Conservation (phyloP, 1,139 yeast genomes). For the Saccharomyces hybrid region DNA sequence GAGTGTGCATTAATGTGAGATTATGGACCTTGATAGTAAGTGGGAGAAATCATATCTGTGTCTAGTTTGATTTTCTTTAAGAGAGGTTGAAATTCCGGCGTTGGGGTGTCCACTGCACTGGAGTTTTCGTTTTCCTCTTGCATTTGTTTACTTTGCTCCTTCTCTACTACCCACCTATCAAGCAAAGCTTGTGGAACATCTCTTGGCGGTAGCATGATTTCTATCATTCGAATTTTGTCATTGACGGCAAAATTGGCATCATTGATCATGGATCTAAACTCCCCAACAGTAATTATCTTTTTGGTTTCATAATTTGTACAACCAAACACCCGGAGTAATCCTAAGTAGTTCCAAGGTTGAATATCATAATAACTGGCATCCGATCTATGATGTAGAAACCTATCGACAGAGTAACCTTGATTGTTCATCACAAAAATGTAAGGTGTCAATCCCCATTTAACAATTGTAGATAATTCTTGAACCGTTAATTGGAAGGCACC, state of each 20-base stretch:
- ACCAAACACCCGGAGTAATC: constrained; percentile 58
- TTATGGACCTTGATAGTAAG: background rate
- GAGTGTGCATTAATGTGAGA: background rate
- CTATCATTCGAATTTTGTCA: constrained; percentile 64
- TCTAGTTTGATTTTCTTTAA: background rate
- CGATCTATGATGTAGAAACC: constrained; percentile 64
- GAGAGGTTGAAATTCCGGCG: background rate
- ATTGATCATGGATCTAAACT: constrained; percentile 39
- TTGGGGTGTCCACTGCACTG: background rate
- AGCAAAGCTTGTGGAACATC: constrained; percentile 73
- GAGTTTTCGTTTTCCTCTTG: constrained; percentile 1
- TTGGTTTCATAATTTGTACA: constrained; percentile 58
- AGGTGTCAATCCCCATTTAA: constrained; percentile 68
- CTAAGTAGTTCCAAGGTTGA: constrained; percentile 74
- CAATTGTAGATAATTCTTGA: constrained; percentile 77
- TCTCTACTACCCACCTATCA: constrained; percentile 42
- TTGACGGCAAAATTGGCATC: constrained; percentile 49
- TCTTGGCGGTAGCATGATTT: constrained; percentile 68
- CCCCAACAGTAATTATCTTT: constrained; percentile 42
- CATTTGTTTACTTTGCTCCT: constrained; percentile 7
- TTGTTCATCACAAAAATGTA: constrained; percentile 76
- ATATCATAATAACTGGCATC: constrained; percentile 69
- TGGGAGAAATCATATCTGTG: background rate
- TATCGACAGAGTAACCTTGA: constrained; percentile 81
- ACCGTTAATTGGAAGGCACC: constrained; percentile 84